phyloP scores from a whole-genome alignment of 2,329 filamentous ascomycete species.

The Nemania sp. region DNA sequence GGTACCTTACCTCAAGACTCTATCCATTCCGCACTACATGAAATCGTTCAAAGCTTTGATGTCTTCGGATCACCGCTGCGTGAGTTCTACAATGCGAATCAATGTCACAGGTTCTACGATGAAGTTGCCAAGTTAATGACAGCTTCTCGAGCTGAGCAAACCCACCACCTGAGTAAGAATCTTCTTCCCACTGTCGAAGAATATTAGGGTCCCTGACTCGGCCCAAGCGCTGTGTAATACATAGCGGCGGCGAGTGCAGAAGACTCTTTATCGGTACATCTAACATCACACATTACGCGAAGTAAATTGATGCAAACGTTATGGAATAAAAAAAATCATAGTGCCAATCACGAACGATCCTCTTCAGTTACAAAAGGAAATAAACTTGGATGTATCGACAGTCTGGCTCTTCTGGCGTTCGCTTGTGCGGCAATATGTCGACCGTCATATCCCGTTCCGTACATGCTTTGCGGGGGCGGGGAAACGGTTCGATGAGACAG shows the following conservation, averaged over 20 bases:
- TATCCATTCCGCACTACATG: not conserved
- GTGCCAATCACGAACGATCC: constrained; percentile 31
- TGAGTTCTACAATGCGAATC: constrained; percentile 17
- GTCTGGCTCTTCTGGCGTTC: constrained; percentile 11
- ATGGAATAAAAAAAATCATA: constrained; percentile 32
- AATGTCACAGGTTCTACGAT: constrained; percentile 27
- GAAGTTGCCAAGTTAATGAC: constrained; percentile 28
- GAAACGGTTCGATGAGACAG: constrained; percentile 12
- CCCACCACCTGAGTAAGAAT: constrained; percentile 17
- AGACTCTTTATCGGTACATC: constrained; percentile 20
- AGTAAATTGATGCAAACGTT: constrained; percentile 21
- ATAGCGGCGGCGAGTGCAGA: constrained; percentile 26
- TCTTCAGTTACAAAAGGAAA: constrained; percentile 24
- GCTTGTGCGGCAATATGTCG: constrained; percentile 3
- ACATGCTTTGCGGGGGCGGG: not conserved
- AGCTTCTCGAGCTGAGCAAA: constrained; percentile 29
- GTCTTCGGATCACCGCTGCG: constrained; percentile 27
- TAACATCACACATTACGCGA: constrained; percentile 21
- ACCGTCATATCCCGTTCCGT: not conserved
- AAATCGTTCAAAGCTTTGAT: constrained; percentile 28
- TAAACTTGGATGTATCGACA: constrained; percentile 10
- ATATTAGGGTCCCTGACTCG: constrained; percentile 31
- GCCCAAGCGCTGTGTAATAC: constrained; percentile 33
- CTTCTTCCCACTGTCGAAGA: constrained; percentile 28
- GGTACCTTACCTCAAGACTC: not conserved